Evolutionary conservation across 73 alveolate genomes (phyloP).

Genomic region (Paramecium sonneborni): DNA sequence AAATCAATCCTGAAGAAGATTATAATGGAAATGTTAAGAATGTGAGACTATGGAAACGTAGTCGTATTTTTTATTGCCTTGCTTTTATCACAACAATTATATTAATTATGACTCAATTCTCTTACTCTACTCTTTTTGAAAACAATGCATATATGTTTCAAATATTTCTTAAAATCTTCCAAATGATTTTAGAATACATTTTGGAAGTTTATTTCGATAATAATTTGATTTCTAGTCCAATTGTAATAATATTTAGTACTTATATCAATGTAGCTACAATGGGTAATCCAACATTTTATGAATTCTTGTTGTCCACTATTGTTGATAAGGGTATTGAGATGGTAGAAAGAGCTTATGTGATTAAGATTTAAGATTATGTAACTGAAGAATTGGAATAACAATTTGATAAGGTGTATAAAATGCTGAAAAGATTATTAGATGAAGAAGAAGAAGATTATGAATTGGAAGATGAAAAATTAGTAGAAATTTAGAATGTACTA

Average conservation of each 20-base stretch:
- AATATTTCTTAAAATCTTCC: not conserved
- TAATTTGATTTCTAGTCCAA: not conserved
- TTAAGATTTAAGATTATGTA: not conserved
- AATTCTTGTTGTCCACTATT: not conserved
- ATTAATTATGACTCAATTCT: not conserved
- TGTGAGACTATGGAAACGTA: slow-evolving; percentile 33
- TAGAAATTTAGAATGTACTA: not conserved
- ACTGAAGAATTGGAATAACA: slow-evolving; percentile 10
- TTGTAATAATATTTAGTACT: not conserved
- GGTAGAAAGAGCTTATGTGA: slow-evolving; percentile 48
- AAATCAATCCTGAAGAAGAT: not conserved
- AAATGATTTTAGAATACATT: slow-evolving; percentile 9
- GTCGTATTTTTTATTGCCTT: slow-evolving; percentile 28
- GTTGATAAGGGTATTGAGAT: slow-evolving; percentile 49
- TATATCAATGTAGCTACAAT: slow-evolving; percentile 46
- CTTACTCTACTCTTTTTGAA: not conserved
- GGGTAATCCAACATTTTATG: slow-evolving; percentile 63
- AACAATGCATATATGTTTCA: slow-evolving; percentile 25
- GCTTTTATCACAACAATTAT: not conserved
- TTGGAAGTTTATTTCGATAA: slow-evolving; percentile 5
- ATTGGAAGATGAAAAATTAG: slow-evolving; percentile 21
- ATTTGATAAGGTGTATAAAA: not conserved
- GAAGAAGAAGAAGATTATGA: slow-evolving; percentile 30
- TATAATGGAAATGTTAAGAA: slow-evolving; percentile 36
- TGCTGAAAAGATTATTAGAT: slow-evolving; percentile 13